Conservation (phyloP, 352 stramenopile genomes). For the Pythium vanterpoolii region DNA sequence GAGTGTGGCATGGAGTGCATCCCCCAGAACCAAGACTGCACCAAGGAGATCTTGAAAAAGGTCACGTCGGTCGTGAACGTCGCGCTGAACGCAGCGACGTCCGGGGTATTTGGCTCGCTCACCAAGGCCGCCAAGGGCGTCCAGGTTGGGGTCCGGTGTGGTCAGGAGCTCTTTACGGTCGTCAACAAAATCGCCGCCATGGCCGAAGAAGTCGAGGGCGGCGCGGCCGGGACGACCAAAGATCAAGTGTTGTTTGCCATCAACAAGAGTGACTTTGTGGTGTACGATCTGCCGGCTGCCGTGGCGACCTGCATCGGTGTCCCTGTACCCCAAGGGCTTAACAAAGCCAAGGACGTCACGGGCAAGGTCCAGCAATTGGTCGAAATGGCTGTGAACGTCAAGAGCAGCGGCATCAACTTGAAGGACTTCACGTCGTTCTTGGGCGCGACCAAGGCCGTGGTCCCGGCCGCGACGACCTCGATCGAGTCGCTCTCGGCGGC, state of each 20-base stretch:
- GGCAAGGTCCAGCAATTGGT: constrained; percentile 31
- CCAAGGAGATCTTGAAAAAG: constrained; percentile 44
- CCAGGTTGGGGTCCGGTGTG: constrained; percentile 40
- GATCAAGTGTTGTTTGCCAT: constrained; percentile 38
- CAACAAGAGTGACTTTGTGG: constrained; percentile 38
- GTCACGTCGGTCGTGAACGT: constrained; percentile 41
- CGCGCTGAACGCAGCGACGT: constrained; percentile 43
- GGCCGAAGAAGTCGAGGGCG: constrained; percentile 10
- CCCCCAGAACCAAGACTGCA: constrained; percentile 63
- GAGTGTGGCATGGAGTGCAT: constrained; percentile 68
- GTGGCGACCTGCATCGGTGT: constrained; percentile 37
- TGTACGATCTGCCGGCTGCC: constrained; percentile 42
- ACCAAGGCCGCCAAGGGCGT: constrained; percentile 36
- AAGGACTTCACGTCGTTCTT: neutral
- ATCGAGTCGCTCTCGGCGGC: constrained; percentile 24
- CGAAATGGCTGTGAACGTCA: neutral
- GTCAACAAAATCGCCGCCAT: constrained; percentile 33
- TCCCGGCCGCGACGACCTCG: neutral
- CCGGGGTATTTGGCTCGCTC: constrained; percentile 51
- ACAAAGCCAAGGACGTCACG: constrained; percentile 23
- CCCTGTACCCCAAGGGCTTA: constrained; percentile 17
- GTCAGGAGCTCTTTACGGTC: constrained; percentile 39
- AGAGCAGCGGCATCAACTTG: neutral
- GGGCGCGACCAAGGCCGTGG: neutral
- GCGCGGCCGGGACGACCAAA: constrained; percentile 4